Evolutionary conservation across 768 basidiomycete genomes (phyloP).

Genomic region (Suillus decipiens): DNA sequence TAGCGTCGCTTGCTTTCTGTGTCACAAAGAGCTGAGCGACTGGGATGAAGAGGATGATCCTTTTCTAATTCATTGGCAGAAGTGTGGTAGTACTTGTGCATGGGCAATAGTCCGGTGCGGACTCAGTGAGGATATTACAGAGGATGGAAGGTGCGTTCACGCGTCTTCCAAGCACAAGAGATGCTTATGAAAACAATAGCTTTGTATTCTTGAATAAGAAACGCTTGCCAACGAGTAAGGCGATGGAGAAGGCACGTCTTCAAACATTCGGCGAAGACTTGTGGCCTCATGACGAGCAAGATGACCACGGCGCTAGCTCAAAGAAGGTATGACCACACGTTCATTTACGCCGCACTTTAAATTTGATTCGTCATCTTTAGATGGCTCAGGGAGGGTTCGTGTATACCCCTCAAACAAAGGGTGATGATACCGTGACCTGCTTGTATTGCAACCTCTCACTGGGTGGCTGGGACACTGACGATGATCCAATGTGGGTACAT

Average conservation of each 20-base stretch:
- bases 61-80: slow-evolving; percentile 75
- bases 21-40: slow-evolving; percentile 76
- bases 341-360: neutral
- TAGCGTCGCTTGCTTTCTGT: slow-evolving; percentile 82
- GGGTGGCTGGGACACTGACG: slow-evolving; percentile 84
- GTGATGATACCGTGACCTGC: slow-evolving; percentile 83
- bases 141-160: slow-evolving; percentile 52
- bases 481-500: slow-evolving; percentile 81
- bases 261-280: slow-evolving; percentile 68
- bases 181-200: slow-evolving; percentile 35
- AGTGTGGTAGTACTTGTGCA: slow-evolving; percentile 65
- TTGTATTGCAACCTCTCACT: slow-evolving; percentile 81
- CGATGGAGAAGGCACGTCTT: slow-evolving; percentile 72
- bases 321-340: slow-evolving; percentile 50
- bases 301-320: slow-evolving; percentile 69
- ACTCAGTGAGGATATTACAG: slow-evolving; percentile 56
- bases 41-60: slow-evolving; percentile 91
- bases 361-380: slow-evolving; percentile 39
- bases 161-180: neutral
- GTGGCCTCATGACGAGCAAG: slow-evolving; percentile 75
- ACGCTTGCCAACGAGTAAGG: slow-evolving; percentile 65
- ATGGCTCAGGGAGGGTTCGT: slow-evolving; percentile 91
- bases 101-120: slow-evolving; percentile 87
- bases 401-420: slow-evolving; percentile 64
- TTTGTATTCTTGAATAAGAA: slow-evolving; percentile 58